These are phyloP conservation scores for Fomitopsis betulina DNA, from an alignment of 1,284 basidiomycete genomes.

Conservation along the genomic window DNA sequence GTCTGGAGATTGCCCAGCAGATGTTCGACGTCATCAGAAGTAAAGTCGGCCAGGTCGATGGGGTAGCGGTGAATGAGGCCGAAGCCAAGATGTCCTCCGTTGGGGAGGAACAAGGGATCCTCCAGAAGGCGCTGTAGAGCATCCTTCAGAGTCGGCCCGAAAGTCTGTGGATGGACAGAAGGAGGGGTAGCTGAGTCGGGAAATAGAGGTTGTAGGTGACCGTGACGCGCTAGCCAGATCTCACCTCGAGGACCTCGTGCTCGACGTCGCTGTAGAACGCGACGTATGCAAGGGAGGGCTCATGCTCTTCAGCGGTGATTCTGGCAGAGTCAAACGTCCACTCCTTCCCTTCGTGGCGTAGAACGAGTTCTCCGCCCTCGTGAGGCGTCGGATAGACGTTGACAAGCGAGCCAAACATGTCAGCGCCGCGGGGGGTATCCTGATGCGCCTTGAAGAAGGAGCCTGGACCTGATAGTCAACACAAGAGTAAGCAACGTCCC, in stretches of 20 bases:
- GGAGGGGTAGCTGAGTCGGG: slow-evolving; percentile 27
- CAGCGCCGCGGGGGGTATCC: slow-evolving; percentile 32
- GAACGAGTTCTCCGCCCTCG: slow-evolving; percentile 33
- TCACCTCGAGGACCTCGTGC: slow-evolving; percentile 39
- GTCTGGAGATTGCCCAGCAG: background rate
- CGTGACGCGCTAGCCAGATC: slow-evolving; percentile 36
- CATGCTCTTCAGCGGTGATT: slow-evolving; percentile 10
- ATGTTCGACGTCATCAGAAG: too few relatives aligned
- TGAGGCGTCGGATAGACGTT: slow-evolving; percentile 36
- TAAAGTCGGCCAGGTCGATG: background rate
- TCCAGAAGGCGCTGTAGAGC: slow-evolving; percentile 18
- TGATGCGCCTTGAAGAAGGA: slow-evolving; percentile 38
- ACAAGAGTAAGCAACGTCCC: background rate
- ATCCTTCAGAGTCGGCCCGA: background rate
- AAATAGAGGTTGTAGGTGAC: slow-evolving; percentile 39
- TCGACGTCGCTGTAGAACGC: slow-evolving; percentile 42
- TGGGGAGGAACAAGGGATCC: slow-evolving; percentile 19
- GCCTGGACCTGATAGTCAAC: slow-evolving; percentile 23
- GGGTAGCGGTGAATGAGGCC: slow-evolving; percentile 30
- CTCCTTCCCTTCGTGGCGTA: slow-evolving; percentile 29
- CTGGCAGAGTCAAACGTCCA: slow-evolving; percentile 31
- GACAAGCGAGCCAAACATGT: slow-evolving; percentile 42
- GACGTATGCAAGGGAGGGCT: slow-evolving; percentile 26
- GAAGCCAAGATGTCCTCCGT: slow-evolving; percentile 32
- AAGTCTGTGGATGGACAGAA: slow-evolving; percentile 31